Conservation (phyloP, 805 yeast genomes). For the Kuraishia borneana region DNA sequence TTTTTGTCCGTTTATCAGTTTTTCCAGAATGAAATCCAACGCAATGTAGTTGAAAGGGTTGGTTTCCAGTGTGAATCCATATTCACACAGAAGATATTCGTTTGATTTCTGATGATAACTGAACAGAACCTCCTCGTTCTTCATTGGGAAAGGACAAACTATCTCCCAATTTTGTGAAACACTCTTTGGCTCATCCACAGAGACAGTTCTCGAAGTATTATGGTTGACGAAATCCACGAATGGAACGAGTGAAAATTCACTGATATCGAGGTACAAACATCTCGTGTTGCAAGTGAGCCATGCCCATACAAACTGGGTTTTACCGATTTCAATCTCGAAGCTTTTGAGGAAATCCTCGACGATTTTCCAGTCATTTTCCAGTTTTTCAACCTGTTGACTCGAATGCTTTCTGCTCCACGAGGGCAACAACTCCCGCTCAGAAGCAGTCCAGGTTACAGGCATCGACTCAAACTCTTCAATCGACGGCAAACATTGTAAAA, state of each 20-base stretch:
- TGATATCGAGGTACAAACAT: constrained; percentile 71
- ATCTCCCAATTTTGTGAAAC: not conserved
- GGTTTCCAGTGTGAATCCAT: constrained; percentile 56
- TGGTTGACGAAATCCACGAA: constrained; percentile 85
- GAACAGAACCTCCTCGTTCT: constrained; percentile 48
- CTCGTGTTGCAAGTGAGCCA: constrained; percentile 90
- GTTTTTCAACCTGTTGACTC: constrained; percentile 27
- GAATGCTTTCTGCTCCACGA: constrained; percentile 26
- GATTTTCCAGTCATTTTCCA: constrained; percentile 30
- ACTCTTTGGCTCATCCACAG: not conserved
- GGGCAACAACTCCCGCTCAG: constrained; percentile 29
- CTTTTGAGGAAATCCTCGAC: constrained; percentile 18
- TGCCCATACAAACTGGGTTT: constrained; percentile 40
- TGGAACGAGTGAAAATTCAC: constrained; percentile 86
- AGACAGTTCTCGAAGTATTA: constrained; percentile 5
- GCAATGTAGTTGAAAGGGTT: constrained; percentile 70
- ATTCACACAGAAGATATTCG: constrained; percentile 72
- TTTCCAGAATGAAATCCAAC: constrained; percentile 31
- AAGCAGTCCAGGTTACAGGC: constrained; percentile 55
- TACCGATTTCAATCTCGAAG: not conserved
- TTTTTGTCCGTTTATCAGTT: constrained; percentile 24
- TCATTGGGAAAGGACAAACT: not conserved
- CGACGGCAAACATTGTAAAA: constrained; percentile 53
- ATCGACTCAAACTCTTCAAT: constrained; percentile 37
- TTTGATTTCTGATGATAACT: constrained; percentile 87